Percentiles rank a stretch among this genome's conserved stretches.
Evolutionary conservation across 495 filamentous ascomycete genomes (phyloP).

Genomic region (Entonaema liquescens): DNA sequence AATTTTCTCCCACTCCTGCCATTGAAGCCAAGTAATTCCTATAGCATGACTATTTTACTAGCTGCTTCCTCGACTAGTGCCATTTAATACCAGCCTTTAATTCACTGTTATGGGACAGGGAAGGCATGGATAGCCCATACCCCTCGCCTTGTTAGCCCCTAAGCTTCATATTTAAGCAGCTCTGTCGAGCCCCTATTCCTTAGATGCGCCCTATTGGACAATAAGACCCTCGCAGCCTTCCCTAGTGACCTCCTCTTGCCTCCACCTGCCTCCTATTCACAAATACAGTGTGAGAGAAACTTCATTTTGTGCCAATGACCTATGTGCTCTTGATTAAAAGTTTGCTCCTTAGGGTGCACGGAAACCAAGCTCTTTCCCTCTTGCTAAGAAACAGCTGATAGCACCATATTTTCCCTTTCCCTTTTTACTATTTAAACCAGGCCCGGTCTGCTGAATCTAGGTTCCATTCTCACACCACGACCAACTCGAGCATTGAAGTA

Average conservation of each 20-base stretch:
- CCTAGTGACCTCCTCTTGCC: background rate
- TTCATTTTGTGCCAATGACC: background rate
- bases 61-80: background rate
- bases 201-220: background rate
- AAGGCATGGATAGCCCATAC: background rate
- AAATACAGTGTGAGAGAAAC: background rate
- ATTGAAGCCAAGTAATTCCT: background rate
- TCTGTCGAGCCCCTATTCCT: background rate
- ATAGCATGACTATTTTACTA: background rate
- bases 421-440: background rate
- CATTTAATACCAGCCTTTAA: background rate
- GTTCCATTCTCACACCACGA: background rate
- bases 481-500: background rate
- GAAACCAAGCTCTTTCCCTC: background rate
- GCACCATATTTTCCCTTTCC: background rate
- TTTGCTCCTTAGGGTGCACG: background rate
- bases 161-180: background rate
- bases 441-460: background rate
- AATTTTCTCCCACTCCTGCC: background rate
- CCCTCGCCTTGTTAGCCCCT: background rate
- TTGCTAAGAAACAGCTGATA: background rate
- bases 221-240: background rate
- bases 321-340: background rate
- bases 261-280: background rate
- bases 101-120: background rate